These are phyloP conservation scores for Calocera viscosa DNA, from an alignment of 768 basidiomycete genomes.

Conservation along the genomic window DNA sequence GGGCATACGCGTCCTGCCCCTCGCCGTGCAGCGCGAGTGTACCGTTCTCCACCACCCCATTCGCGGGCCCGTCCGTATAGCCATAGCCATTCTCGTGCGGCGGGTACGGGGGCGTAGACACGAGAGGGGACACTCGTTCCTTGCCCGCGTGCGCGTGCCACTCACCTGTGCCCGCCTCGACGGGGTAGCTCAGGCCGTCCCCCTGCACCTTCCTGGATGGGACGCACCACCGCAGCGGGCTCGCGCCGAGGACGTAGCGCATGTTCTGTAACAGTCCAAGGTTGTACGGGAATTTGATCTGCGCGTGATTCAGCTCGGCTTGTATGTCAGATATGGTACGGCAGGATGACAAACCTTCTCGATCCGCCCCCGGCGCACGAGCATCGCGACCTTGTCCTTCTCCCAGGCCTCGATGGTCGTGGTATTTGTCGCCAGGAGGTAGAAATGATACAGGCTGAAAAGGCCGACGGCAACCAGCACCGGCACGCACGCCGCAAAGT, in stretches of 20 bases:
- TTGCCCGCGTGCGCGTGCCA: constrained; percentile 36
- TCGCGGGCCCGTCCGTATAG: neutral
- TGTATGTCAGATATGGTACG: neutral
- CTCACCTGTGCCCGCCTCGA: constrained; percentile 65
- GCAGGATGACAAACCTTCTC: constrained; percentile 41
- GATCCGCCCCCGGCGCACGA: constrained; percentile 76
- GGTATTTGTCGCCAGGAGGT: constrained; percentile 59
- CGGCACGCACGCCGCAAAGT: constrained; percentile 73
- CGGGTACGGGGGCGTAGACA: neutral
- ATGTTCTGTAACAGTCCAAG: constrained; percentile 65
- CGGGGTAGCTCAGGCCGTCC: constrained; percentile 62
- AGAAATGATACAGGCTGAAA: constrained; percentile 86
- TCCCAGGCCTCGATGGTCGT: constrained; percentile 98
- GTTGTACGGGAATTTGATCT: constrained; percentile 95
- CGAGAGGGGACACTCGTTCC: neutral
- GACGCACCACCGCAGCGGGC: constrained; percentile 72
- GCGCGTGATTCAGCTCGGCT: too few species aligned
- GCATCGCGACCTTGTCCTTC: constrained; percentile 82
- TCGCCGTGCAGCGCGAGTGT: constrained; percentile 12
- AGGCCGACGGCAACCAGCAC: constrained; percentile 77
- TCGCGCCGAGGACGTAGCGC: constrained; percentile 60
- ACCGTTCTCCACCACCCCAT: constrained; percentile 2
- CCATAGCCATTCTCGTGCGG: neutral
- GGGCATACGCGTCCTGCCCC: neutral
- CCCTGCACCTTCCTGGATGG: constrained; percentile 51